Percentiles rank a stretch among this genome's conserved stretches.
Conservation (phyloP, 306 rosid genomes). For the Bauhinia variegata region DNA sequence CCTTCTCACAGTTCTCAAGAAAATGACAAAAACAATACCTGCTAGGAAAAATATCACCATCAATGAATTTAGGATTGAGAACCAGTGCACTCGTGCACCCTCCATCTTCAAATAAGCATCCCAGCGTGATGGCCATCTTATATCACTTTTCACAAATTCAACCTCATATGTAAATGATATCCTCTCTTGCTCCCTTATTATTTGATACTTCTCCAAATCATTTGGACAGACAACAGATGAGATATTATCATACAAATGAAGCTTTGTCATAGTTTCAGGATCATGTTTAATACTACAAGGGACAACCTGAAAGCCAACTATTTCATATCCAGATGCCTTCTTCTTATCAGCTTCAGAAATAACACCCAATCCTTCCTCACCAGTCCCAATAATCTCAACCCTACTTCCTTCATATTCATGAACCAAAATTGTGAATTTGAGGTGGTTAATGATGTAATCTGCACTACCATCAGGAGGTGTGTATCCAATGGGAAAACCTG, state of each 20-base stretch:
- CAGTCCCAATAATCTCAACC: conserved; percentile 62
- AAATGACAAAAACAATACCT: conserved; percentile 65
- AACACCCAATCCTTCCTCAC: conserved; percentile 67
- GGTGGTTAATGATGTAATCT: conserved; percentile 65
- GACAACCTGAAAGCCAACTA: conserved; percentile 64
- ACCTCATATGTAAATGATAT: conserved; percentile 66
- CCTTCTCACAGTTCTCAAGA: conserved; percentile 64
- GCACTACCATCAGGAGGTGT: conserved; percentile 48
- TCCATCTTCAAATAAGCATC: conserved; percentile 73
- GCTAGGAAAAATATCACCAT: conserved; percentile 72
- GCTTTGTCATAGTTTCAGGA: conserved; percentile 45
- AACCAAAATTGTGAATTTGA: conserved; percentile 60
- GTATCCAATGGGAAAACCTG: conserved; percentile 67
- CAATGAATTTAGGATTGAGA: conserved; percentile 14
- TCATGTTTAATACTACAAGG: conserved; percentile 57
- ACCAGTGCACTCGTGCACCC: conserved; percentile 76
- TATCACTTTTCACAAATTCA: conserved; percentile 61
- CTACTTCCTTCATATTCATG: conserved; percentile 69
- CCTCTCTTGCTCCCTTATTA: conserved; percentile 54
- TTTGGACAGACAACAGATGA: conserved; percentile 42
- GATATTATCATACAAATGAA: conserved; percentile 27
- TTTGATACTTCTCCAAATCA: conserved; percentile 51
- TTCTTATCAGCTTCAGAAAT: conserved; percentile 56
- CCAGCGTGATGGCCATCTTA: conserved; percentile 73
- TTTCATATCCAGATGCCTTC: conserved; percentile 64